phyloP scores from a whole-genome alignment of 2,329 filamentous ascomycete genomes.

The Didymella pomorum region DNA sequence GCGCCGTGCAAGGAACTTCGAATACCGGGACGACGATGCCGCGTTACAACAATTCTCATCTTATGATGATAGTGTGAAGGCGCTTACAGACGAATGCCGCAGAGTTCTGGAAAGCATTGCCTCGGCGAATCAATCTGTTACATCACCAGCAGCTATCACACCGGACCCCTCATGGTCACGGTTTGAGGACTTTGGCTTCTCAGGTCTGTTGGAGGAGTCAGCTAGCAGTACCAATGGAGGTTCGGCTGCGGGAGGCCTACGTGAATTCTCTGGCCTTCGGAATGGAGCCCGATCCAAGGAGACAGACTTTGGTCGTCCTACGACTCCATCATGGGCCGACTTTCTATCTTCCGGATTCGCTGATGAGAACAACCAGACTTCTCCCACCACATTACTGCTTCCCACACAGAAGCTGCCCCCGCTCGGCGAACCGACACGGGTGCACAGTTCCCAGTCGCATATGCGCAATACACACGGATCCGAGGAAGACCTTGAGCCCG shows the following conservation, averaged over 20 bases:
- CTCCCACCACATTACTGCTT: constrained; percentile 74
- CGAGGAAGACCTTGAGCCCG: constrained; percentile 80
- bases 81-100: constrained; percentile 91
- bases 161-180: constrained; percentile 91
- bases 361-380: constrained; percentile 73
- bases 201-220: constrained; percentile 75
- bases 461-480: constrained; percentile 68
- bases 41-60: constrained; percentile 86
- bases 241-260: constrained; percentile 43
- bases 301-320: constrained; percentile 78
- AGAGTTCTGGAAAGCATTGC: constrained; percentile 90
- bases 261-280: constrained; percentile 80
- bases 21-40: constrained; percentile 87
- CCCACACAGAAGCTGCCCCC: constrained; percentile 93
- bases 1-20: constrained; percentile 90
- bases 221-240: constrained; percentile 47
- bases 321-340: constrained; percentile 97
- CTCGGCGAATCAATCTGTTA: constrained; percentile 81
- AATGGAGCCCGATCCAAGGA: constrained; percentile 71
- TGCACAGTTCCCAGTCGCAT: constrained; percentile 87
- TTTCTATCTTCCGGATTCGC: constrained; percentile 94
- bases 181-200: constrained; percentile 94
- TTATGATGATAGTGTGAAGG: constrained; percentile 86
- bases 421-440: constrained; percentile 71
- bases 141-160: constrained; percentile 61